A percentile compares a stretch with the other conserved stretches of the same genome.
phyloP scores from a whole-genome alignment of 2,329 filamentous ascomycete species.

The Xylariaceae sp. region DNA sequence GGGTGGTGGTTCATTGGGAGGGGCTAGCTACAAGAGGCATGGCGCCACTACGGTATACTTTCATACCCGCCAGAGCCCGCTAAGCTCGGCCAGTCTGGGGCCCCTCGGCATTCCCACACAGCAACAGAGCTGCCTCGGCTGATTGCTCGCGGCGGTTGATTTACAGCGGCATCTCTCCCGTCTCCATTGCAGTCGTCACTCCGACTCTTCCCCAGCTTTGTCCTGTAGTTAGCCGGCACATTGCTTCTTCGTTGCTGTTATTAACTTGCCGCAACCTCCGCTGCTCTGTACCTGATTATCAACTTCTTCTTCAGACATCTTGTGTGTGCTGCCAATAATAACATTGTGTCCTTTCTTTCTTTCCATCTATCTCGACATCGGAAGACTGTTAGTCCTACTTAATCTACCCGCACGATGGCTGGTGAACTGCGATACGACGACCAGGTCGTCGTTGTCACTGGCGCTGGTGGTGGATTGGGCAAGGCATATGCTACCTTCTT shows the following conservation, averaged over 20 bases:
- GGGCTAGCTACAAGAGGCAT: too few species aligned
- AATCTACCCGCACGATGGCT: conserved; percentile 21
- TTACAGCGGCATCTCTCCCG: conserved; percentile 17
- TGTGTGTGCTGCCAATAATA: too few species aligned
- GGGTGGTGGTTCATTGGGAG: too few species aligned
- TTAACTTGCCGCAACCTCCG: neutral
- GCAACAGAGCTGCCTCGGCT: conserved; percentile 26
- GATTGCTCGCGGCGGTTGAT: conserved; percentile 18
- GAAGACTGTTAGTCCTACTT: neutral
- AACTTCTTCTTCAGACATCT: conserved; percentile 4
- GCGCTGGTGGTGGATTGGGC: conserved; percentile 77
- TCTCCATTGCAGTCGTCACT: conserved; percentile 3
- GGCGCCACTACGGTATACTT: too few species aligned
- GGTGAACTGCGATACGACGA: conserved; percentile 67
- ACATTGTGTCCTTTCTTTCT: too few species aligned
- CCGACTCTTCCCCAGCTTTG: conserved; percentile 8
- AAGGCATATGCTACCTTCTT: conserved; percentile 87
- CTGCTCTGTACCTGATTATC: neutral
- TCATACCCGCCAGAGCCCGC: too few species aligned
- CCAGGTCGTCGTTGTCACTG: conserved; percentile 85
- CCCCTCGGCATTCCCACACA: conserved; percentile 26
- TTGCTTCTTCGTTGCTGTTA: neutral
- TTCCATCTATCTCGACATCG: too few species aligned
- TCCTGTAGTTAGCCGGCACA: conserved; percentile 11
- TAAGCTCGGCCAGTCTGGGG: conserved; percentile 7